phyloP scores from a whole-genome alignment of 2,329 filamentous ascomycete species.

The Penicillium freii region DNA sequence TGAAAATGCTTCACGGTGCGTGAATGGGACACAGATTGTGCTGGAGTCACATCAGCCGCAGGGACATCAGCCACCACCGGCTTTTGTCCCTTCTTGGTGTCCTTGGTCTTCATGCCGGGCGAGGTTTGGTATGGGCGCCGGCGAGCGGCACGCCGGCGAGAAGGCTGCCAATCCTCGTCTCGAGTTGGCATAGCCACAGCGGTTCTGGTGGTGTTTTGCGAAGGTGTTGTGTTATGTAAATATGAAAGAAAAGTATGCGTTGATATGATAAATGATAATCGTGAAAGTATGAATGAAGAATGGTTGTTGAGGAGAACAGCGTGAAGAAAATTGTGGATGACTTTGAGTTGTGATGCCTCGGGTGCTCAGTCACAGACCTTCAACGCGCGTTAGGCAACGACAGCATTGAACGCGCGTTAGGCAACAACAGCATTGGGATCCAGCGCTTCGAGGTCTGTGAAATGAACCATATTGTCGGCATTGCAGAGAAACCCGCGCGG shows the following conservation, averaged over 20 bases:
- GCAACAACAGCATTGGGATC: too few species aligned
- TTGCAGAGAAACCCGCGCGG: background rate
- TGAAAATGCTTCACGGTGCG: background rate
- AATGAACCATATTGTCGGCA: background rate
- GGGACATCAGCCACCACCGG: background rate
- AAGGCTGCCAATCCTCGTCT: background rate
- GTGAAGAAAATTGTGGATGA: background rate
- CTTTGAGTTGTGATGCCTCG: background rate
- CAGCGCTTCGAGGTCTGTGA: background rate
- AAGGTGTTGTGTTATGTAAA: background rate
- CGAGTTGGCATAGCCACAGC: background rate
- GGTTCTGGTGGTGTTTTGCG: background rate
- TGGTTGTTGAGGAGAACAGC: background rate
- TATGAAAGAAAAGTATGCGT: background rate
- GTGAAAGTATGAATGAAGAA: background rate
- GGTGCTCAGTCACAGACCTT: too few species aligned
- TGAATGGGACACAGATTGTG: background rate
- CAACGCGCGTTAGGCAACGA: too few species aligned
- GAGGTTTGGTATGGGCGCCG: background rate
- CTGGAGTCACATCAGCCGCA: background rate
- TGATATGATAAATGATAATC: background rate
- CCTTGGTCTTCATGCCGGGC: background rate
- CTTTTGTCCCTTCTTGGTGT: background rate
- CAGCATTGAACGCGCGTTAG: too few species aligned
- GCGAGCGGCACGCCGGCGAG: background rate